phyloP scores from a whole-genome alignment of 179 eudicot genomes.

The Beta corolliflora region DNA sequence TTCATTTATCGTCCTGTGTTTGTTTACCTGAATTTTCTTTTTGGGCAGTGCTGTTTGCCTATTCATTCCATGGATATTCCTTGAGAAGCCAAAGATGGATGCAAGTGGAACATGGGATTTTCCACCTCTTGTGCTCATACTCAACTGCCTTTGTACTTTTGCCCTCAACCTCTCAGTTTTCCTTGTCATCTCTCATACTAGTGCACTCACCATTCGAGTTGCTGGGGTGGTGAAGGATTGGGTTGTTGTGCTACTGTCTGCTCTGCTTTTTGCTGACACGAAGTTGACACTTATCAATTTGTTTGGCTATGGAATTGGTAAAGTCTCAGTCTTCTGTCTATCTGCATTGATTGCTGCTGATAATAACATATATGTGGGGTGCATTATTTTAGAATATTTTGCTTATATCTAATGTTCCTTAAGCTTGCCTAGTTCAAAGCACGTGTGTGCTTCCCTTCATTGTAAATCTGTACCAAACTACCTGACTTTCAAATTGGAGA shows the following conservation, averaged over 20 bases:
- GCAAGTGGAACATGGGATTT: conserved; percentile 76
- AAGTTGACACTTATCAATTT: conserved; percentile 82
- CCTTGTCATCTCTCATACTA: conserved; percentile 91
- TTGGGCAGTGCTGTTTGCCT: conserved; percentile 85
- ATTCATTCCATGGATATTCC: conserved; percentile 91
- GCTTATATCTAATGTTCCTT: neutral
- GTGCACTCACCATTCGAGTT: conserved; percentile 96
- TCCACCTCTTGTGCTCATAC: conserved; percentile 62
- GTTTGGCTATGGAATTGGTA: conserved; percentile 95
- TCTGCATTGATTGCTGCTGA: neutral
- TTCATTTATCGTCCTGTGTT: neutral
- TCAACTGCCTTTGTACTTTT: conserved; percentile 92
- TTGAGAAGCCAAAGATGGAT: conserved; percentile 96
- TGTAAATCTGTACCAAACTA: no score
- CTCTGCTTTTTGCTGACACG: conserved; percentile 92
- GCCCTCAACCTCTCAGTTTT: conserved; percentile 98
- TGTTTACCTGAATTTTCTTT: neutral
- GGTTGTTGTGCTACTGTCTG: conserved; percentile 93
- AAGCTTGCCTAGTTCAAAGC: neutral
- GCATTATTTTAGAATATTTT: neutral
- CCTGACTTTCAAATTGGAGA: neutral
- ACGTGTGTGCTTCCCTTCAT: neutral
- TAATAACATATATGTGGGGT: neutral
- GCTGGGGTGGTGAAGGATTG: conserved; percentile 99
- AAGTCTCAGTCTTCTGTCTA: conserved; percentile 9